Conservation (phyloP, 192 early-diverging fungal genomes). For the Entomortierella chlamydospora region DNA sequence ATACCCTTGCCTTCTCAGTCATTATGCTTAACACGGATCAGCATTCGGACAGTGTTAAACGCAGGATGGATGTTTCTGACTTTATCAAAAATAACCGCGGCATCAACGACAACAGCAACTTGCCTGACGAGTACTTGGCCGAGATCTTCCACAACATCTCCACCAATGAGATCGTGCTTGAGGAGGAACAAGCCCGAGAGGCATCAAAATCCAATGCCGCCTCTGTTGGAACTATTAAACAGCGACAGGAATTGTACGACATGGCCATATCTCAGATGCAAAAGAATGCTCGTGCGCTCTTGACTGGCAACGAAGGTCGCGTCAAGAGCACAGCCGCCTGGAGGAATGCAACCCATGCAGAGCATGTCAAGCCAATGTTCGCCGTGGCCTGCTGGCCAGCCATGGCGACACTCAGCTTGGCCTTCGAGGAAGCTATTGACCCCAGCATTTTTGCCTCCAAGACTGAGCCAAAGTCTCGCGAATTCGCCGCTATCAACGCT, state of each 20-base stretch:
- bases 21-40: slow-evolving; percentile 96
- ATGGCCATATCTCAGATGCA: slow-evolving; percentile 76
- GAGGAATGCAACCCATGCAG: slow-evolving; percentile 78
- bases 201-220: slow-evolving; percentile 49
- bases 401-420: slow-evolving; percentile 83
- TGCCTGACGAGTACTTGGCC: slow-evolving; percentile 79
- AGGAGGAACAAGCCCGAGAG: slow-evolving; percentile 80
- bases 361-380: slow-evolving; percentile 94
- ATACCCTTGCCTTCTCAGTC: slow-evolving; percentile 91
- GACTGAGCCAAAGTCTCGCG: slow-evolving; percentile 47
- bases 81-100: slow-evolving; percentile 95
- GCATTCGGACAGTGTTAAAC: slow-evolving; percentile 87
- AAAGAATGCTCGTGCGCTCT: slow-evolving; percentile 74
- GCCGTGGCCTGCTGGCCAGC: slow-evolving; percentile 88
- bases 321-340: slow-evolving; percentile 62
- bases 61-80: slow-evolving; percentile 87
- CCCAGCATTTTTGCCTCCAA: slow-evolving; percentile 51
- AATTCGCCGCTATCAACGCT: slow-evolving; percentile 56
- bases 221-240: slow-evolving; percentile 40
- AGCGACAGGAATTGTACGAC: slow-evolving; percentile 70
- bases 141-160: slow-evolving; percentile 88
- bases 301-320: slow-evolving; percentile 64
- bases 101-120: slow-evolving; percentile 89
- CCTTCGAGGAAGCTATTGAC: slow-evolving; percentile 86
- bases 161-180: slow-evolving; percentile 90